Evolutionary conservation across 2,329 filamentous ascomycete species (phyloP).

Genomic region (Ilyonectria mors-panacis): DNA sequence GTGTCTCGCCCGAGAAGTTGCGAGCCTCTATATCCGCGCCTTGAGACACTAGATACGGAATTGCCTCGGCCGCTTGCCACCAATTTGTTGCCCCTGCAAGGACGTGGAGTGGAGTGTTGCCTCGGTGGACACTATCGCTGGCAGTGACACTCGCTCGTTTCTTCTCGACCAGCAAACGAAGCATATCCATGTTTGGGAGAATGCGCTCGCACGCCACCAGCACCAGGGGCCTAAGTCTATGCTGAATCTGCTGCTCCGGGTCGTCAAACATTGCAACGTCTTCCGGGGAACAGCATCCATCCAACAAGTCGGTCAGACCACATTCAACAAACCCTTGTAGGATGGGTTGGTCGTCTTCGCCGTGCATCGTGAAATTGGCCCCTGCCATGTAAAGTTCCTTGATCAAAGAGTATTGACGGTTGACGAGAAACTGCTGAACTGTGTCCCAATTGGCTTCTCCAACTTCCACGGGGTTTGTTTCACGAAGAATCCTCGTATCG

Average conservation of each 20-base stretch:
- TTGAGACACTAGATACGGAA: constrained; percentile 39
- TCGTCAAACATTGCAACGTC: constrained; percentile 23
- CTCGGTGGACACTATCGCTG: too few relatives aligned
- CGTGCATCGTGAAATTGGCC: constrained; percentile 19
- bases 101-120: constrained; percentile 24
- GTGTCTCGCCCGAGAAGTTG: constrained; percentile 17
- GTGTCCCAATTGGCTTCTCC: constrained; percentile 23
- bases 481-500: constrained; percentile 23
- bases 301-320: constrained; percentile 33
- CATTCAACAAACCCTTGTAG: constrained; percentile 23
- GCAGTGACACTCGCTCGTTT: constrained; percentile 29
- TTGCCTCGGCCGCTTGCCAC: constrained; percentile 38
- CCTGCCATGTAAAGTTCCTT: constrained; percentile 23
- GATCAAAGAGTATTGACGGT: constrained; percentile 32
- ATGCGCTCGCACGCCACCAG: constrained; percentile 23
- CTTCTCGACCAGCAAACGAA: constrained; percentile 37
- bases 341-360: neutral
- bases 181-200: constrained; percentile 36
- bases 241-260: neutral
- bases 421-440: constrained; percentile 17
- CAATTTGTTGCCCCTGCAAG: constrained; percentile 24
- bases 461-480: constrained; percentile 1
- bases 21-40: constrained; percentile 33
- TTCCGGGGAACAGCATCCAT: constrained; percentile 28
- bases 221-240: constrained; percentile 9